phyloP scores from a whole-genome alignment of 306 rosid genomes.

The Styphnolobium japonicum region DNA sequence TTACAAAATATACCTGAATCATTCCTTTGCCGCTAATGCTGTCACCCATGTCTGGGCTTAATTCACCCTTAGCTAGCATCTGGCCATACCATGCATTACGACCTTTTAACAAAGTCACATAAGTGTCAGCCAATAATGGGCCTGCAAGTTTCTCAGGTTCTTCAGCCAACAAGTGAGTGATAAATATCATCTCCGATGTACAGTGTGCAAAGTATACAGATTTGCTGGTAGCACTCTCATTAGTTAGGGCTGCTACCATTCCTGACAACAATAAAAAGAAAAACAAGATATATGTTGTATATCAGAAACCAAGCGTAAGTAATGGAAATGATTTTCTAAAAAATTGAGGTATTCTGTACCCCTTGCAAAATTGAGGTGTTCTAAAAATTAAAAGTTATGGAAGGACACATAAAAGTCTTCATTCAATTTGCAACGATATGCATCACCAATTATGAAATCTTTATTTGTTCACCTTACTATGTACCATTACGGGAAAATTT shows the following conservation, averaged over 20 bases:
- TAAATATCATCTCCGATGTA: constrained; percentile 70
- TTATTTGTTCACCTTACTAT: too few species aligned
- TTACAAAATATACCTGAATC: constrained; percentile 51
- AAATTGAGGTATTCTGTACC: neutral
- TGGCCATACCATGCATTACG: too few species aligned
- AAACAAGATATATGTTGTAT: neutral
- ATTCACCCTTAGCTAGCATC: constrained; percentile 70
- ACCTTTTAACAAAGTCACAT: constrained; percentile 63
- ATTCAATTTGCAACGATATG: too few species aligned
- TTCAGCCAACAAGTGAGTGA: too few species aligned
- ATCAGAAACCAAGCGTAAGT: neutral
- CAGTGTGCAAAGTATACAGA: constrained; percentile 75
- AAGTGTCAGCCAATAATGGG: constrained; percentile 66
- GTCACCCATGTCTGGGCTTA: constrained; percentile 65
- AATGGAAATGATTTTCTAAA: neutral
- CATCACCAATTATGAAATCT: too few species aligned
- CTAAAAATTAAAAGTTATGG: too few species aligned
- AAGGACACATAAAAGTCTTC: too few species aligned
- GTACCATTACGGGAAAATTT: too few species aligned
- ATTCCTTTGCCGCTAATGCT: constrained; percentile 70
- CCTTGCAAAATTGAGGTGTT: too few species aligned
- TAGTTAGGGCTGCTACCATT: constrained; percentile 73
- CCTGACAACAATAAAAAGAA: constrained; percentile 30
- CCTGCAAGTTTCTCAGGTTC: constrained; percentile 77
- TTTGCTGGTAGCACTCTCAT: constrained; percentile 73